Percentiles rank a stretch among this genome's conserved stretches.
phyloP scores from a whole-genome alignment of 164 flowering plant genomes.

The Chimonanthus salicifolius region DNA sequence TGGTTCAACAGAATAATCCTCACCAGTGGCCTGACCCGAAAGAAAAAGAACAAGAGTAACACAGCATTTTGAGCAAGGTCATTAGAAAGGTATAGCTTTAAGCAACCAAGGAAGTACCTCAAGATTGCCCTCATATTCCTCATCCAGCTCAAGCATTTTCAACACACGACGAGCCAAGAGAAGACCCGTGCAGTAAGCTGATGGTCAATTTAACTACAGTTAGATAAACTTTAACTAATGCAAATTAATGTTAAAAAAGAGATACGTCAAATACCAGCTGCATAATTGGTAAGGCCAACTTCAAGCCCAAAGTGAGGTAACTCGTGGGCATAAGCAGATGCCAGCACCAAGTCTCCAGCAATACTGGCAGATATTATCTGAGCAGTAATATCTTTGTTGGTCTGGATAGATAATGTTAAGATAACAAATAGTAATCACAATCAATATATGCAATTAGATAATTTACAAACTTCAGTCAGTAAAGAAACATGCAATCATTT shows the following conservation, averaged over 20 bases:
- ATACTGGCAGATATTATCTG: conserved; percentile 78
- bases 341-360: conserved; percentile 80
- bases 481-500: neutral
- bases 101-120: conserved; percentile 23
- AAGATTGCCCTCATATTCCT: conserved; percentile 37
- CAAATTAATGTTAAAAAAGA: neutral
- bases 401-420: conserved; percentile 44
- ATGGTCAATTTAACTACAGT: neutral
- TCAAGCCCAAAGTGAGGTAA: conserved; percentile 80
- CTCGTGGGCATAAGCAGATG: conserved; percentile 80
- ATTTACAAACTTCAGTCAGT: neutral
- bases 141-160: conserved; percentile 39
- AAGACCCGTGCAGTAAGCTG: conserved; percentile 45
- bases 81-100: neutral
- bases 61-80: neutral
- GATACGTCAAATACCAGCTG: conserved; percentile 54
- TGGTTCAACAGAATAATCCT: conserved; percentile 43
- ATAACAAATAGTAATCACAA: conserved; percentile 1
- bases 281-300: conserved; percentile 91
- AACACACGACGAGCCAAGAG: conserved; percentile 45
- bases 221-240: neutral
- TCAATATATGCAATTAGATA: neutral
- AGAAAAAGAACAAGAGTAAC: neutral
- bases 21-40: conserved; percentile 33
- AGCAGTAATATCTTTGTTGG: conserved; percentile 75